These are phyloP conservation scores for Rhizopogon vinicolor DNA, from an alignment of 768 basidiomycete species.

Conservation along the genomic window DNA sequence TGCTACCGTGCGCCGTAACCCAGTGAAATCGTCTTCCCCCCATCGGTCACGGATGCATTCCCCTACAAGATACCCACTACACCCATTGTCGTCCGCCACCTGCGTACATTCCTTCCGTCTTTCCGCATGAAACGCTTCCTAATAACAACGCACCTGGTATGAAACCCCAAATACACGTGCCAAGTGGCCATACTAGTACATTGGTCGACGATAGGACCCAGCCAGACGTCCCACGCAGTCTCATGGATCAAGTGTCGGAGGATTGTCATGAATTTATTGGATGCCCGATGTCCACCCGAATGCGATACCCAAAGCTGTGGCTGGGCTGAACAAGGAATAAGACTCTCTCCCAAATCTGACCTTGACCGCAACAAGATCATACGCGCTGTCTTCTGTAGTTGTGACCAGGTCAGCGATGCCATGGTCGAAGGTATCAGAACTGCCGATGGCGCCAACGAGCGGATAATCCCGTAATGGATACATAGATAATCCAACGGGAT, in stretches of 20 bases:
- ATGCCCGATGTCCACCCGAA: neutral
- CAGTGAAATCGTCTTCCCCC: no score
- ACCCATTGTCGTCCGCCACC: no score
- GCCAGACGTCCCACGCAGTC: neutral
- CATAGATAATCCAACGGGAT: neutral
- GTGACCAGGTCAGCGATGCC: neutral
- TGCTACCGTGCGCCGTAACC: no score
- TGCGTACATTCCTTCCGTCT: neutral
- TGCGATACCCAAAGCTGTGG: neutral
- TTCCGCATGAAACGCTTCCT: no score
- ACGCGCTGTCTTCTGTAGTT: neutral
- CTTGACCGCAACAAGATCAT: neutral
- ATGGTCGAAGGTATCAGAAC: neutral
- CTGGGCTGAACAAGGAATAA: constrained; percentile 1
- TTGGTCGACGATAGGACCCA: neutral
- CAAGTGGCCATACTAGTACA: neutral
- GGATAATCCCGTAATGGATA: neutral
- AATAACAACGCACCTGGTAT: neutral
- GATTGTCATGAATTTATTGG: neutral
- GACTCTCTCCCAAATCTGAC: neutral
- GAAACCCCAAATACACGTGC: neutral
- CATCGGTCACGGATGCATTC: no score
- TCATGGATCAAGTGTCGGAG: neutral
- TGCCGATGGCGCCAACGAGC: neutral
- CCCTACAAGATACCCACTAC: no score